Base-by-base conservation (phyloP, 768 basidiomycete species). In the Mycena vitilis region DNA sequence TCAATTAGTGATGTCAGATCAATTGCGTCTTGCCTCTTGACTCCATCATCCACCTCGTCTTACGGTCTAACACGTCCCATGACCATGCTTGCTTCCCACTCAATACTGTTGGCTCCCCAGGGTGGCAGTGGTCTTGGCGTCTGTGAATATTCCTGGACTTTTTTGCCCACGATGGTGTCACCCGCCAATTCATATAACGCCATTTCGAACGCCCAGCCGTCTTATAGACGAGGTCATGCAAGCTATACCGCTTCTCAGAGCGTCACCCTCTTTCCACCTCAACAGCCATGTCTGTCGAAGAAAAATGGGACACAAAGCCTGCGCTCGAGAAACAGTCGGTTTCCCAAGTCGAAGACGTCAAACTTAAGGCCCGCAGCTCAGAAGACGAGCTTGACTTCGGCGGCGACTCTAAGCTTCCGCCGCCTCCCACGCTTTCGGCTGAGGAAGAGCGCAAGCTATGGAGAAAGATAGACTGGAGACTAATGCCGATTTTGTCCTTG, bases 401-500 rank as follows among this genome's bases (percentile, higher is more conserved):
- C 16, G 85, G 83, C 23, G 85, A 86, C 42, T 78, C 80, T 0
- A 76, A 71, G 12, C 81, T 86, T 18, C 86, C 84, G 13, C 81
- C 83, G 5, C 85, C 86, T 4, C 85, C 85, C 7, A 72, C 65
- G 2, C 76, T 88, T 36, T 85, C 86, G 1, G 74, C 76, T 20
- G 85, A 83, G 60, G 77, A 89, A 65, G 88, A 91, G 79, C 82
- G 77, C 66, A 82, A 73, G 51, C 75, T 91, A 57, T 88, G 88
- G 81, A 75, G 86, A 66, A 91, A 89, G 78, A 80, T 91, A 38
- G 89, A 91, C 69, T 38, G 82, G 4, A 79, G 86, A 58, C 78
- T 90, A 51, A 84, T 89, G 83, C 87, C 88, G 1, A 88, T 89
- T 22, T 78, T 91, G 18, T 78, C 84, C 4, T 63, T 89, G 51